Evolutionary conservation across 768 basidiomycete genomes (phyloP).

Genomic region (Collybiopsis luxurians): DNA sequence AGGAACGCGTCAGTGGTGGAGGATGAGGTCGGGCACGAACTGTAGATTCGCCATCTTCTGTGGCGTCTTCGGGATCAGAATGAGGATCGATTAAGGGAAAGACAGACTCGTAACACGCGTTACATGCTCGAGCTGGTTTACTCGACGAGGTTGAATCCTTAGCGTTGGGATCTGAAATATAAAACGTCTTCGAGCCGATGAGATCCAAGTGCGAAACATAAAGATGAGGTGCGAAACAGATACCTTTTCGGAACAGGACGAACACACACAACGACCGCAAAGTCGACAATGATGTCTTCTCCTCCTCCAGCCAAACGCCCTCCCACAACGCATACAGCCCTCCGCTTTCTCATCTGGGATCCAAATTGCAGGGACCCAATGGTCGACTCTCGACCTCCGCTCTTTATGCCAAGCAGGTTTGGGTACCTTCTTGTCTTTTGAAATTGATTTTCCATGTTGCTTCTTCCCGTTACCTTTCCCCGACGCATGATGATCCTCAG

Average conservation of each 20-base stretch:
- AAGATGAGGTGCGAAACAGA: conserved; percentile 14
- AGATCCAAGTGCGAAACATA: neutral
- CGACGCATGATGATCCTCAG: neutral
- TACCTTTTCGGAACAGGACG: conserved; percentile 78
- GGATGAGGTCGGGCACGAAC: conserved; percentile 4
- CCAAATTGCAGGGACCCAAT: conserved; percentile 92
- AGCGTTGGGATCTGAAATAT: conserved; percentile 57
- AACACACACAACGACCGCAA: conserved; percentile 85
- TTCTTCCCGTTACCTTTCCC: neutral
- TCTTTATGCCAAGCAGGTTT: conserved; percentile 20
- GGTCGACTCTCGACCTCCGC: conserved; percentile 59
- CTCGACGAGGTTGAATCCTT: conserved; percentile 32
- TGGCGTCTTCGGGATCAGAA: conserved; percentile 12
- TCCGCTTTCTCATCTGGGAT: conserved; percentile 84
- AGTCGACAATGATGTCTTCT: conserved; percentile 85
- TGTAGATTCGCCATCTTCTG: conserved; percentile 1
- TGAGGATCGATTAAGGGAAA: conserved; percentile 60
- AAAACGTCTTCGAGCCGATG: conserved; percentile 62
- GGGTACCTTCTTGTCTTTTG: conserved; percentile 14
- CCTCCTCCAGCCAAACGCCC: conserved; percentile 73
- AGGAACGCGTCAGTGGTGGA: neutral
- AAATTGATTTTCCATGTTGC: neutral
- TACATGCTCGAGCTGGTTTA: conserved; percentile 77
- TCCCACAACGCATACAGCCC: conserved; percentile 81
- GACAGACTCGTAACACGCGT: conserved; percentile 82